Base-by-base conservation (phyloP, 2,329 filamentous ascomycete species). In the Bisporella sp. region DNA sequence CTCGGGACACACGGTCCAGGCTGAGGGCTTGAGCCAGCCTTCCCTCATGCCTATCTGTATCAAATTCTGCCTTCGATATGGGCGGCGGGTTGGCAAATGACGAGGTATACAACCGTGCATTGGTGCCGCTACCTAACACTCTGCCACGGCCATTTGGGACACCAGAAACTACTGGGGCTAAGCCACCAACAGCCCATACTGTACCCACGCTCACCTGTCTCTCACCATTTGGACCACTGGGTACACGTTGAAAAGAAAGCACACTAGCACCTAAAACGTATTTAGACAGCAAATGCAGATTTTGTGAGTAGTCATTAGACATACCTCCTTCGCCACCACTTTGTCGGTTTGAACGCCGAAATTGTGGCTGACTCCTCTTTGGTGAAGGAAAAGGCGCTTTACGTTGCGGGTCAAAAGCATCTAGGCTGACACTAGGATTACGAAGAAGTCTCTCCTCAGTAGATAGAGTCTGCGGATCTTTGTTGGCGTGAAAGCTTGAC, bases 1-100 rank as follows among this genome's bases (percentile, higher is more conserved):
- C 72, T 54, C 81, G 80, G 30, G 77, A 74, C 31, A 79, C 73
- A 43, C 81, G 82, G 63, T 95, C 83, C 53, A 97, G 76, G n/a
- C 87, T 79, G 47, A 97, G 74, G 3, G 93, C 93, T 12, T 84
- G 72, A 6, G 91, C 90, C 49, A 99, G 70, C 31, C 89, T 81
- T 40, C 79, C 78, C 60, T 87, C 81, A 62, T 95, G 87, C 47
- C 79, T 81, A 50, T 85, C 79, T 9, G 76, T 70, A 9, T 37
- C 35, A 8, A 9, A n/a, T 40, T 89, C 81, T 37, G 87, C 80
- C 37, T 79, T 75, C 1, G 72, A 64, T 43, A 67, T 73, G 5
- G 69, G 64, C 21, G 66, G 67, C 0, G 64, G 53, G 5, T 64
- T 65, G 0, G 71, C 67, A 49, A 81, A 81, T 0, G 71, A 68